Conservation (phyloP, 495 filamentous ascomycete species). For the Friedmanniomyces endolithicus region DNA sequence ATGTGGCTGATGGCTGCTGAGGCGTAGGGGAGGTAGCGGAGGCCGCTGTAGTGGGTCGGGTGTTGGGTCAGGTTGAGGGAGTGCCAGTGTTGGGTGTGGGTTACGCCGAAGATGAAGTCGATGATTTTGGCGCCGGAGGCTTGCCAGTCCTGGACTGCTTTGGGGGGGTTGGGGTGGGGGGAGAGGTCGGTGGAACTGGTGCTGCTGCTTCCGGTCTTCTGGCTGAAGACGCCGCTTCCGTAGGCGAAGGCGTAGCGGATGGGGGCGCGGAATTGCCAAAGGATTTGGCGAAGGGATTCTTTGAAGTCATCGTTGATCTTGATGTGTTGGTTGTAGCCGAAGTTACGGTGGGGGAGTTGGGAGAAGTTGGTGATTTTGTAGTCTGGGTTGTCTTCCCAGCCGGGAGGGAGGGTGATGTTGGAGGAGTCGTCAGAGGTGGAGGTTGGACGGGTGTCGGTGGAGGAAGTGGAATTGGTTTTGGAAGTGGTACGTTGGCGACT, state of each 20-base stretch:
- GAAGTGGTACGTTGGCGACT: not conserved
- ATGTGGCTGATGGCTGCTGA: conserved; percentile 70
- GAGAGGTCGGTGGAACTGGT: conserved; percentile 37
- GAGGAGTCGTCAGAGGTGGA: conserved; percentile 3
- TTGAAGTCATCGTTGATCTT: conserved; percentile 89
- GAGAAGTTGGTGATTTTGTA: conserved; percentile 58
- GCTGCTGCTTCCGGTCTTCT: conserved; percentile 36
- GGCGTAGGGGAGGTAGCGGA: conserved; percentile 58
- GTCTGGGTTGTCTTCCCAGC: conserved; percentile 75
- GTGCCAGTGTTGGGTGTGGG: conserved; percentile 94
- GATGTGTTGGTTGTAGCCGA: conserved; percentile 93
- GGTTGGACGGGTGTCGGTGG: not conserved
- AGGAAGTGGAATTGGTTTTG: not conserved
- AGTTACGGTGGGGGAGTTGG: conserved; percentile 76
- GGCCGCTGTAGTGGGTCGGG: conserved; percentile 78
- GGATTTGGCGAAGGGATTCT: conserved; percentile 70
- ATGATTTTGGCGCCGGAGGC: conserved; percentile 88
- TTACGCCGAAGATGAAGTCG: conserved; percentile 94
- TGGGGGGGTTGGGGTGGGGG: conserved; percentile 63
- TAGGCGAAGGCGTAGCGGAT: conserved; percentile 96
- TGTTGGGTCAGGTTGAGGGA: conserved; percentile 78
- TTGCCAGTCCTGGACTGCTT: conserved; percentile 67
- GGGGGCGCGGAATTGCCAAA: conserved; percentile 86
- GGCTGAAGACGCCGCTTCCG: conserved; percentile 89
- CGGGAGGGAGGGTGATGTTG: conserved; percentile 30